Evolutionary conservation across 331 rosid species (phyloP), one percentile per base, ranked within the genome.

Genomic region (Stylosanthes scabra): DNA sequence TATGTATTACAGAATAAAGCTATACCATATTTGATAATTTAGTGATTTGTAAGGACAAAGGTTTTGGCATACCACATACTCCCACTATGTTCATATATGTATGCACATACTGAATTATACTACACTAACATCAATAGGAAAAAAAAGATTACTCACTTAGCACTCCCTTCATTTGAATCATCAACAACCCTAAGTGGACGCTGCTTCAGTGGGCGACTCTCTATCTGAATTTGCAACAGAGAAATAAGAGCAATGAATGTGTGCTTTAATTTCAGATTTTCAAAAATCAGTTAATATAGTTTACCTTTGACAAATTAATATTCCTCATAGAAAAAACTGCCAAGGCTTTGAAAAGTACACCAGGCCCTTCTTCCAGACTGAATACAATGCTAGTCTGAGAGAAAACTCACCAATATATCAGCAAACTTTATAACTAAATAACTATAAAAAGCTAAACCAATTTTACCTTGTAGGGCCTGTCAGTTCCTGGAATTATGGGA

Each of bases 281-380:
- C 66, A 63, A 29, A 20, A 20, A 45, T 25, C 49, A 78, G 59
- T 34, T 50, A 68, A 46, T 16, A 49, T 68, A 64, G 47, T 72
- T 28, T 66, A 89, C 97, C 94, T 91, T 93, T 28, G 86, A 72
- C 81, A 93, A 82, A 83, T 78, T 89, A 81, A 93, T 93, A 59
- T 84, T 80, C 75, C 98, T 87, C 57, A 91, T 65, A 72, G 96
- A 81, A 83, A 93, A 93, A 63, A 91, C 93, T 34, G 98, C 90
- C 70, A 93, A 74, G 67, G 97, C 98, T 84, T 93, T 93, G 78
- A 91, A 91, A 57, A 93, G 93, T 42, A 86, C 85, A 49, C 97
- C 98, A 0, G 96, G 91, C 54, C 97, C 97, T 86, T 89, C 97
- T 83, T 91, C 93, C 41, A 93, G 83, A 64, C 93, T 82, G 84